Evolutionary conservation across 176 grass and related monocot species (phyloP), one percentile per base, ranked within the genome.

Genomic region (Aegilops umbellulata): DNA sequence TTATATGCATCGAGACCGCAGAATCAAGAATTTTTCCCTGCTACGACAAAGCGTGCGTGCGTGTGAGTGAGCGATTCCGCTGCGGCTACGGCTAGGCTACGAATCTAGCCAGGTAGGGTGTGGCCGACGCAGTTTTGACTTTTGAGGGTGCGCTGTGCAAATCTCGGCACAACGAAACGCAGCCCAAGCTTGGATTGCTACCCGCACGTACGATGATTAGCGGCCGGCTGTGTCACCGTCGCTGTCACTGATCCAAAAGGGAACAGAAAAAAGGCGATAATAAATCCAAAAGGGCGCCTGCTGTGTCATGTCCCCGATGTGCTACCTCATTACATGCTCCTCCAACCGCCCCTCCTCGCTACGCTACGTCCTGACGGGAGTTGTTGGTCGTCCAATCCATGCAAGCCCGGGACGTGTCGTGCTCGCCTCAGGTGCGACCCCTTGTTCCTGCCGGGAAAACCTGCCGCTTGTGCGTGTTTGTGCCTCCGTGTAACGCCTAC

Each of bases 381-480:
- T 36, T 36, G 35, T 36, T 36, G 35, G 7, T 36, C 35, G 35
- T 36, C 35, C 35, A 36, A 36, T 36, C 35, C 35, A 36, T 36
- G 51, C 51, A 35, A 78, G 31, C 76, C 36, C 20, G 51, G 51
- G 22, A 15, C 53, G 30, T 78, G 74, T 58, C 49, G 11, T 19
- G 27, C 70, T 26, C 42, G 0, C 22, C 38, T 47, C 65, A 67
- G 2, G 6, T 67, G 10, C 66, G 9, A 70, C 69, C 51, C 75
- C 6, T 8, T n/a, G 27, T 77, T 76, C 74, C 47, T 57, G 74
- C 74, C 27, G 74, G 46, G 27, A 77, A 77, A 57, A 57, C 74
- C 27, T 57, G 51, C 75, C 75, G 29, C 2, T 77, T 77, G 10
- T 15, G 49, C 47, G 74, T 20, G 47, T 44, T 14, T 44, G n/a